Percentiles rank a stretch among this genome's conserved stretches.
Conservation (phyloP, 2,329 filamentous ascomycete genomes). For the Fusarium secorum region DNA sequence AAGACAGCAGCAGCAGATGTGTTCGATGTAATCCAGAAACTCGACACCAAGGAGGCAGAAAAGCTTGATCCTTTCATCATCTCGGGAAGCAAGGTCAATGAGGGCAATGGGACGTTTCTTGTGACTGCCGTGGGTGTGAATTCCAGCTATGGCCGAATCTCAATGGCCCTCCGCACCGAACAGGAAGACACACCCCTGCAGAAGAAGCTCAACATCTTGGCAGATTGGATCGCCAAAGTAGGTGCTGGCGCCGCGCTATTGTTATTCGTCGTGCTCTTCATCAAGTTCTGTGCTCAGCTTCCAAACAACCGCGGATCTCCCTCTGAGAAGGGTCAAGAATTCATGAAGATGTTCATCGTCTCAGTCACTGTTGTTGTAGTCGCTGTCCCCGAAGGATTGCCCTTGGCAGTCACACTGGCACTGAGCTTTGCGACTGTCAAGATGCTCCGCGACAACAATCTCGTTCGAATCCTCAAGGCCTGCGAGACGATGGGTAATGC, state of each 20-base stretch:
- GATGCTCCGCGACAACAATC: conserved; percentile 75
- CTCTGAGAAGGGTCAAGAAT: conserved; percentile 64
- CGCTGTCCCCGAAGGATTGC: conserved; percentile 71
- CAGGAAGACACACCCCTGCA: conserved; percentile 63
- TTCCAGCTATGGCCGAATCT: conserved; percentile 62
- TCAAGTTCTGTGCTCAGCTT: conserved; percentile 75
- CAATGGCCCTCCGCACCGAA: conserved; percentile 62
- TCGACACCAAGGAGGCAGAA: conserved; percentile 47
- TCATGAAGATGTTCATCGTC: conserved; percentile 71
- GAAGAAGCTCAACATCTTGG: conserved; percentile 56
- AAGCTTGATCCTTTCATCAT: conserved; percentile 73
- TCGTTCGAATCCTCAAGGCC: conserved; percentile 71
- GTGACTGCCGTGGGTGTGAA: conserved; percentile 64
- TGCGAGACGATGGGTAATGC: conserved; percentile 79
- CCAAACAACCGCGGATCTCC: conserved; percentile 57
- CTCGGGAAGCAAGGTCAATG: conserved; percentile 62
- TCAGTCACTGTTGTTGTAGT: conserved; percentile 73
- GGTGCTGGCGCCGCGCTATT: conserved; percentile 73
- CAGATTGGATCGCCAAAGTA: conserved; percentile 48
- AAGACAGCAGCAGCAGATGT: conserved; percentile 69
- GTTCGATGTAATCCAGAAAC: conserved; percentile 60
- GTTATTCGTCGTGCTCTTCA: conserved; percentile 78
- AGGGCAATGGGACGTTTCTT: conserved; percentile 62
- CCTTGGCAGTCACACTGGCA: conserved; percentile 72
- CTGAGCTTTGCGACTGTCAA: conserved; percentile 73